Percentiles rank a stretch among this genome's conserved stretches.
Conservation (phyloP, 1,284 basidiomycete genomes). For the Testicularia cyperi region DNA sequence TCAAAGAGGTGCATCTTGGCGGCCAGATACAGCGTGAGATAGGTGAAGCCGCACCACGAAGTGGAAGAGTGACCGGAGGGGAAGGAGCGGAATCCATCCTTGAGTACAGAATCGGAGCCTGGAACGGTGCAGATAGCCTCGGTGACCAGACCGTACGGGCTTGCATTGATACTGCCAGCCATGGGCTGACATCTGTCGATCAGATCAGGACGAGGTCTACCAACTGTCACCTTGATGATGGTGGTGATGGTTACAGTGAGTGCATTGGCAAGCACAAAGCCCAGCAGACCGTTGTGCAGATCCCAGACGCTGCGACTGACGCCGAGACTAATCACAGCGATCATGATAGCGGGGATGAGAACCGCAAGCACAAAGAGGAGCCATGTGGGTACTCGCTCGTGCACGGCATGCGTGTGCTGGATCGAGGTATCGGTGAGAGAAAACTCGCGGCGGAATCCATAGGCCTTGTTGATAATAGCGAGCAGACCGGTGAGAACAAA, state of each 20-base stretch:
- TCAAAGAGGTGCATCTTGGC: constrained; percentile 89
- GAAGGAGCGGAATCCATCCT: constrained; percentile 81
- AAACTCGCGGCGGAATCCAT: constrained; percentile 73
- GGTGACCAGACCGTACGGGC: constrained; percentile 71
- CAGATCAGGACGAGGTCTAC: constrained; percentile 71
- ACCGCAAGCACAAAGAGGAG: constrained; percentile 43
- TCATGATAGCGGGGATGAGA: constrained; percentile 63
- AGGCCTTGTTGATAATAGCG: constrained; percentile 70
- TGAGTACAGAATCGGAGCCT: constrained; percentile 12
- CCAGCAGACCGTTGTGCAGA: constrained; percentile 76
- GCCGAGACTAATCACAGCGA: constrained; percentile 70
- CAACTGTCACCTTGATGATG: constrained; percentile 76
- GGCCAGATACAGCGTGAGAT: constrained; percentile 74
- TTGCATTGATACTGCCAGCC: constrained; percentile 67
- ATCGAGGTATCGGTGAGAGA: constrained; percentile 65
- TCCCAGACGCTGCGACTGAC: constrained; percentile 84
- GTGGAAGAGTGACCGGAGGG: constrained; percentile 90
- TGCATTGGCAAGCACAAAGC: constrained; percentile 72
- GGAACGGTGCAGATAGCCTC: constrained; percentile 74
- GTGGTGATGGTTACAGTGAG: constrained; percentile 81
- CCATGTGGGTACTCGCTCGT: constrained; percentile 80
- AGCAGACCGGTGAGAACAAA: constrained; percentile 64
- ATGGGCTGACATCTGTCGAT: constrained; percentile 75
- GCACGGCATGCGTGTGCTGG: constrained; percentile 71
- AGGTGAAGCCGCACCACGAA: constrained; percentile 88